Percentiles rank a stretch among this genome's conserved stretches.
These are phyloP conservation scores for Lepraria neglecta DNA, from an alignment of 495 filamentous ascomycete species.

Conservation along the genomic window DNA sequence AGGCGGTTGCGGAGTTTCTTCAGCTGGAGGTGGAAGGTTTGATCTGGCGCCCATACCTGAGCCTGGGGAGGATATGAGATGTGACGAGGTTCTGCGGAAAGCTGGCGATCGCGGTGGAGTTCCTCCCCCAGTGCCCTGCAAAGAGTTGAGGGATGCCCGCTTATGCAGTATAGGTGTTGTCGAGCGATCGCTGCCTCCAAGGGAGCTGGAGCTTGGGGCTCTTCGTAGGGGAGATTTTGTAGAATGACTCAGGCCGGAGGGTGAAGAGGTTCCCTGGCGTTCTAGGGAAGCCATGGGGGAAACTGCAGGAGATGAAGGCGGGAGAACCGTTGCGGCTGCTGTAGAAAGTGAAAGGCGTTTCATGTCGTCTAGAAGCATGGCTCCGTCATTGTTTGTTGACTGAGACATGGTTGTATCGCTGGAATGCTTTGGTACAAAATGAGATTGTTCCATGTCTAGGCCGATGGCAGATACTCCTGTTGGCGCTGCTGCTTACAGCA, in stretches of 20 bases:
- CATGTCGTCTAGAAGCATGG: conserved; percentile 38
- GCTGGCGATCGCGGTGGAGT: conserved; percentile 36
- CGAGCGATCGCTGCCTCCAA: conserved; percentile 44
- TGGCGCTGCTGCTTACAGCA: conserved; percentile 3
- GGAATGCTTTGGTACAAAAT: not conserved
- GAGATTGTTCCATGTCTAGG: not conserved
- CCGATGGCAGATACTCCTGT: not conserved
- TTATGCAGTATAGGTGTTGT: conserved; percentile 43
- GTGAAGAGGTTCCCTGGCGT: conserved; percentile 19
- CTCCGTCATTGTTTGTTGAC: conserved; percentile 28
- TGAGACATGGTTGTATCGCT: conserved; percentile 8
- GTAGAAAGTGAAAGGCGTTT: conserved; percentile 44
- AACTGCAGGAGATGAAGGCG: conserved; percentile 37
- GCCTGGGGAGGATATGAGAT: conserved; percentile 38
- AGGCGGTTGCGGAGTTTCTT: conserved; percentile 38
- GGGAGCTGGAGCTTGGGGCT: conserved; percentile 45
- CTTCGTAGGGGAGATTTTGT: conserved; percentile 41
- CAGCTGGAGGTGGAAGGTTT: conserved; percentile 27
- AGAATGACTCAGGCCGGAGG: conserved; percentile 34
- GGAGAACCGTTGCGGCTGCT: conserved; percentile 40
- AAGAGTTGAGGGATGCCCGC: conserved; percentile 40
- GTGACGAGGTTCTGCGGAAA: conserved; percentile 45
- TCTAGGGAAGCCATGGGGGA: conserved; percentile 28
- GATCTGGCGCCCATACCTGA: conserved; percentile 31
- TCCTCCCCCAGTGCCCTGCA: conserved; percentile 36